A percentile compares a stretch with the other conserved stretches of the same genome.
Evolutionary conservation across 2,329 filamentous ascomycete genomes (phyloP).

Genomic region (Thelonectria discophora): DNA sequence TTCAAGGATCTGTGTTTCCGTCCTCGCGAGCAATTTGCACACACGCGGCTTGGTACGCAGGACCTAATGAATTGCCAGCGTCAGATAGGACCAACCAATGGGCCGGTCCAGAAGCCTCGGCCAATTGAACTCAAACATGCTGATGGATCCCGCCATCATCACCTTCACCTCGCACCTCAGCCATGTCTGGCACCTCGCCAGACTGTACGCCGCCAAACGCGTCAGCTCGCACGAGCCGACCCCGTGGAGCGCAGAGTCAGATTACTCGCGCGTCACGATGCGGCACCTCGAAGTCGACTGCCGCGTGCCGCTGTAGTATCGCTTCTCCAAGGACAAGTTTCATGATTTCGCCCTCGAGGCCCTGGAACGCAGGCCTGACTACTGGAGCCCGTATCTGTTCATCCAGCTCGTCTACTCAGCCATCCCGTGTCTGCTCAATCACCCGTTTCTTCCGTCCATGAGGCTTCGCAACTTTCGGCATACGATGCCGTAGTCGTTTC

Average conservation of each 20-base stretch:
- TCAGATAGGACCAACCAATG: conserved; percentile 2
- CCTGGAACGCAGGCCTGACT: conserved; percentile 56
- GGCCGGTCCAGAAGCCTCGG: not conserved
- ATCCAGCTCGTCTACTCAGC: conserved; percentile 63
- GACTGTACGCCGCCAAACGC: conserved; percentile 56
- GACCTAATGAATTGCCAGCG: not conserved
- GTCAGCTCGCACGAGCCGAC: conserved; percentile 53
- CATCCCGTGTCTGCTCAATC: conserved; percentile 62
- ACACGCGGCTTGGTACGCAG: not conserved
- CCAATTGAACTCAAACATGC: not conserved
- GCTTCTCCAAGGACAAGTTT: conserved; percentile 60
- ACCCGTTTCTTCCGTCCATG: conserved; percentile 62
- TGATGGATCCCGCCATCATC: conserved; percentile 51
- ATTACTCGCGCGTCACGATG: conserved; percentile 60
- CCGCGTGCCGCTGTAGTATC: conserved; percentile 58
- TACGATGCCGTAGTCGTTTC: conserved; percentile 62
- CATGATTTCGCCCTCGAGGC: conserved; percentile 51
- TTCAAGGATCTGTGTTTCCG: conserved; percentile 47
- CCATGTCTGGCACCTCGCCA: conserved; percentile 58
- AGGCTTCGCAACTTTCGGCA: conserved; percentile 61
- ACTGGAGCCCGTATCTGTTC: conserved; percentile 63
- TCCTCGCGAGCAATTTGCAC: not conserved
- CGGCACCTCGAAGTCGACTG: conserved; percentile 62
- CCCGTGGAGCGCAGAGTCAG: conserved; percentile 58
- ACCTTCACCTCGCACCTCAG: conserved; percentile 55